Evolutionary conservation across 108 stramenopile species (phyloP), one percentile per base, ranked within the genome.

Genomic region (Pseudonitzschia multistriata): DNA sequence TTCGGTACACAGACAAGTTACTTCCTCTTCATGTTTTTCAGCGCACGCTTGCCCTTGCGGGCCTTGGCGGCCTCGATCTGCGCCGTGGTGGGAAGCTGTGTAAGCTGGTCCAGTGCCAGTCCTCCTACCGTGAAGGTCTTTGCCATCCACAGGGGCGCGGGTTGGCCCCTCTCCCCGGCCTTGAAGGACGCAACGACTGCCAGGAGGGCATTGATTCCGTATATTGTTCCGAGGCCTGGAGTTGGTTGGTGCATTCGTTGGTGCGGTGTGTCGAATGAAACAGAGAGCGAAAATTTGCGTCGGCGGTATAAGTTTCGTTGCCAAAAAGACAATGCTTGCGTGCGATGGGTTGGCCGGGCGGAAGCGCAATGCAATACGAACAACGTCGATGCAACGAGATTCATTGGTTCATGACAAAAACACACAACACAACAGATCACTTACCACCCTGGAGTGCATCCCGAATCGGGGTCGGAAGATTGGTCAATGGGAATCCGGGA

Each of bases 401-500:
- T 47, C 45, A 5, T 24, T n/a, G 37, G 5, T 37, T 8, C 2
- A 45, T 45, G 15, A 45, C 42, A 45, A 45, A 13, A 45, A 13
- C 2, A 45, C 42, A 45, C 42, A 13, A 13, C 11, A 13, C 42
- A 45, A 45, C 37, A 37, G 6, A 37, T 17, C 36, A 77, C 88
- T 60, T 66, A 90, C 88, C 91, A 52, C 88, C 88, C 82, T 94
- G 92, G 48, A 94, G 76, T 7, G 83, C 77, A 28, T 67, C 90
- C 59, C 93, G 79, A 53, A 90, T 31, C 0, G 83, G 85, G 50
- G 87, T 81, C 21, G 93, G 93, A 59, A 94, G 79, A 73, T 94
- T 90, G 0, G 93, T 94, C 79, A 94, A 72, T 1, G 93, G 93
- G 71, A 94, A 94, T 22, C 93, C 93, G 34, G 93, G 93, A 72